phyloP scores from a whole-genome alignment of 768 basidiomycete genomes.

The Rubroboletus pulcherrimus region DNA sequence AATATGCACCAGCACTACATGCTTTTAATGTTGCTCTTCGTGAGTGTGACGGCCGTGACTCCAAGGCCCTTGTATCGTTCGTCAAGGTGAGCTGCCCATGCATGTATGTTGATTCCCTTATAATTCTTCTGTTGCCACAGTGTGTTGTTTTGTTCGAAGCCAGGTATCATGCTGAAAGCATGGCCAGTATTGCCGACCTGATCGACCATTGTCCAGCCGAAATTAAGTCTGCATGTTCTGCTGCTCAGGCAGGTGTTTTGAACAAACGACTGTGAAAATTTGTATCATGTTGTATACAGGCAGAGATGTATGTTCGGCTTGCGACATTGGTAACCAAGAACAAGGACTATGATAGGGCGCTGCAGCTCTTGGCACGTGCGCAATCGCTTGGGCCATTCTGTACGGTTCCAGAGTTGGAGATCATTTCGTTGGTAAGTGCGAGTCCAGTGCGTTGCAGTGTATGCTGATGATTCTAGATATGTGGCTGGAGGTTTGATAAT shows the following conservation, averaged over 20 bases:
- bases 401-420: background rate
- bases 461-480: background rate
- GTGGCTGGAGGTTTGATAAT: constrained; percentile 6
- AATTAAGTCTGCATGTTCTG: background rate
- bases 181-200: background rate
- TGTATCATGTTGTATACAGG: background rate
- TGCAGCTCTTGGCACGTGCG: background rate
- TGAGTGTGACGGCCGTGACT: background rate
- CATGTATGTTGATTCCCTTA: background rate
- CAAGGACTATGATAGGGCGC: background rate
- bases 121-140: background rate
- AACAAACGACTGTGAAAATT: background rate
- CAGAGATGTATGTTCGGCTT: background rate
- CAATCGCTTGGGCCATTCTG: constrained; percentile 1
- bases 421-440: background rate
- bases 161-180: constrained; percentile 5
- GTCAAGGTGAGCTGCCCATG: background rate
- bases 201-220: background rate
- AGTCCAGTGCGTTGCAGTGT: background rate
- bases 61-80: background rate
- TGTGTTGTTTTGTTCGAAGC: background rate
- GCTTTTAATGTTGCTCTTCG: constrained; percentile 1
- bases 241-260: background rate
- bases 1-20: background rate
- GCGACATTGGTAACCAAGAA: background rate